Conservation (phyloP, 768 basidiomycete species). For the Leccinellum albellum region DNA sequence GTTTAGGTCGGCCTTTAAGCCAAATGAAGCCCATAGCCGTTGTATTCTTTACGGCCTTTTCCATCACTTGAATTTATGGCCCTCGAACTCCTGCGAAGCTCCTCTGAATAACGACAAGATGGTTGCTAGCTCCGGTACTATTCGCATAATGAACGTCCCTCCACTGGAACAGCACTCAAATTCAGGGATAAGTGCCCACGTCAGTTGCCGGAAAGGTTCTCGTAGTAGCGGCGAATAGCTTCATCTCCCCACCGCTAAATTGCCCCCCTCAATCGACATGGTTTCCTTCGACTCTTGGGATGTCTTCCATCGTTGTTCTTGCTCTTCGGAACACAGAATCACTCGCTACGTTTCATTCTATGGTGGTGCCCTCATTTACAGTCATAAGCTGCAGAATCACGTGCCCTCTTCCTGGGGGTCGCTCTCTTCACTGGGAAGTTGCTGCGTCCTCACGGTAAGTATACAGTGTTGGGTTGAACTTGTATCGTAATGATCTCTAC, state of each 20-base stretch:
- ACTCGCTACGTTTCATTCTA: not conserved
- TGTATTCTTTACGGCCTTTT: not conserved
- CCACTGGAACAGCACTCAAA: no score
- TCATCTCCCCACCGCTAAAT: constrained; percentile 4
- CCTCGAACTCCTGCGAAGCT: not conserved
- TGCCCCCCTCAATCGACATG: no score
- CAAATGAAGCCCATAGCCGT: not conserved
- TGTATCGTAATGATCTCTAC: not conserved
- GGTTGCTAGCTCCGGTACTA: not conserved
- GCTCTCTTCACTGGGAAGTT: not conserved
- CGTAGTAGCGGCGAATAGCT: not conserved
- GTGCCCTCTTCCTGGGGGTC: not conserved
- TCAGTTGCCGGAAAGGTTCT: not conserved
- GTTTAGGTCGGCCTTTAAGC: not conserved
- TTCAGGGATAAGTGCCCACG: no score
- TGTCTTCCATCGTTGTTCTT: not conserved
- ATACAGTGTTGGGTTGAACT: constrained; percentile 1
- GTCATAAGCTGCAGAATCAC: not conserved
- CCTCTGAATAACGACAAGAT: not conserved
- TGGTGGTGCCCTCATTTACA: not conserved
- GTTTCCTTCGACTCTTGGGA: not conserved
- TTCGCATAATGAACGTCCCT: not conserved
- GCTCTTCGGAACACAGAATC: not conserved
- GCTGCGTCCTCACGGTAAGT: not conserved
- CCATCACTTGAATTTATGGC: not conserved